Conservation (phyloP, 208 protist species). For the Wallacemonas rigidus region DNA sequence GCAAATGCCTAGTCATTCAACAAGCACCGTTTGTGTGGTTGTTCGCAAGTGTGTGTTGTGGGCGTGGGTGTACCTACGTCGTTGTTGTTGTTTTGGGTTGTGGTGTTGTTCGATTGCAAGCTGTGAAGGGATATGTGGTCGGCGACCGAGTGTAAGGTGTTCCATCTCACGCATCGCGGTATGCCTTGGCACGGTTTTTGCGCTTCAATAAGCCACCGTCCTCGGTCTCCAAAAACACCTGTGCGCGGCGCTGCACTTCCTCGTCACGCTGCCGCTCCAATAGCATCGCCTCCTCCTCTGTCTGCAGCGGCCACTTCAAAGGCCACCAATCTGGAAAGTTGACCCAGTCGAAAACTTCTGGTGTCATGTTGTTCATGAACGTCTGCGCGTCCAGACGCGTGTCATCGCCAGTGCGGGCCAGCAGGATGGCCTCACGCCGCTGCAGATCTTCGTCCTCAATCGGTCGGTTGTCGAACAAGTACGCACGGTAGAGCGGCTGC, state of each 20-base stretch:
- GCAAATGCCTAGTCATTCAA: no score
- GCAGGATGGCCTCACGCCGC: conserved; percentile 48
- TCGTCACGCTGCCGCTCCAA: conserved; percentile 75
- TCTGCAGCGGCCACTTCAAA: conserved; percentile 75
- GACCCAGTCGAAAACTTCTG: conserved; percentile 87
- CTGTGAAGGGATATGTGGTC: neutral
- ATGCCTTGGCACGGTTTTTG: conserved; percentile 65
- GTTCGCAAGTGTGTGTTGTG: no score
- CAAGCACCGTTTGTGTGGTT: no score
- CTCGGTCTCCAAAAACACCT: conserved; percentile 69
- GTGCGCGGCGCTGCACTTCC: conserved; percentile 74
- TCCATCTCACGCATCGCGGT: conserved; percentile 52
- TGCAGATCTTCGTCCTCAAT: conserved; percentile 66
- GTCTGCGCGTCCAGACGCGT: conserved; percentile 72
- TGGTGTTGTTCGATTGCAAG: neutral
- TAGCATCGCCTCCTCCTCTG: conserved; percentile 78
- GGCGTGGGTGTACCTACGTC: no score
- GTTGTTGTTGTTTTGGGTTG: no score
- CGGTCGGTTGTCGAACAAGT: conserved; percentile 79
- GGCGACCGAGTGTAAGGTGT: neutral
- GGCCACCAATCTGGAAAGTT: conserved; percentile 92
- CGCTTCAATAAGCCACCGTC: conserved; percentile 76
- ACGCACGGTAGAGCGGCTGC: conserved; percentile 84
- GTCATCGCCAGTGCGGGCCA: conserved; percentile 52
- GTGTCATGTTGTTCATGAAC: conserved; percentile 82